These are phyloP conservation scores for Collybia sp. DNA, from an alignment of 768 basidiomycete genomes.

Conservation along the genomic window DNA sequence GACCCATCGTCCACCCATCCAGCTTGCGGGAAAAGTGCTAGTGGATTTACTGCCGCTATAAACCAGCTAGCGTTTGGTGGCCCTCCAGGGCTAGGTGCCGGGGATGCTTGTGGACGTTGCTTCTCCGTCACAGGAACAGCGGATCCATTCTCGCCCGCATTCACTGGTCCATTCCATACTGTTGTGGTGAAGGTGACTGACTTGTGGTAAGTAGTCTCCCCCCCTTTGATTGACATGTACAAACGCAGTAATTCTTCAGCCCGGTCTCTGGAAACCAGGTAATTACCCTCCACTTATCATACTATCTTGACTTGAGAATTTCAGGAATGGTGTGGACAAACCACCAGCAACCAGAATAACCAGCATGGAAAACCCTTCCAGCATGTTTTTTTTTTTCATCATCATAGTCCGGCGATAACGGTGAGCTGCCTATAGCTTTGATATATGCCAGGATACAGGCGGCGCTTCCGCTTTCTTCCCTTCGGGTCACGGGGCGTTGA, in stretches of 20 bases:
- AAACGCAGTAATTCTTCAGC: conserved; percentile 13
- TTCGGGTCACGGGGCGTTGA: conserved; percentile 46
- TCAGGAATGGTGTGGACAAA: conserved; percentile 52
- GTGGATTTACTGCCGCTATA: conserved; percentile 52
- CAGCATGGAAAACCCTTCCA: conserved; percentile 42
- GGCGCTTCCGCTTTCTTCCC: conserved; percentile 52
- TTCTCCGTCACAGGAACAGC: conserved; percentile 44
- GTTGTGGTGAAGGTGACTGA: conserved; percentile 52
- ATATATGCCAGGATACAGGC: conserved; percentile 57
- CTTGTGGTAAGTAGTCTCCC: conserved; percentile 25
- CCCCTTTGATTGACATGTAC: background rate
- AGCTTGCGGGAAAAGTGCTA: conserved; percentile 50
- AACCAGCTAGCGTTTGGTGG: conserved; percentile 55
- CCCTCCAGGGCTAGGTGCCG: conserved; percentile 41
- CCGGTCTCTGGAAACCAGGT: conserved; percentile 43
- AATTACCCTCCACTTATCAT: background rate
- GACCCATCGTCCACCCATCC: background rate
- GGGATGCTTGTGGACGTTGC: conserved; percentile 61
- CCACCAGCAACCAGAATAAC: conserved; percentile 33
- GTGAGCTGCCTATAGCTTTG: conserved; percentile 35
- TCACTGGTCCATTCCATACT: conserved; percentile 44
- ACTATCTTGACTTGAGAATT: background rate
- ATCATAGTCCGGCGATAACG: background rate
- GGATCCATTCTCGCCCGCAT: conserved; percentile 50
- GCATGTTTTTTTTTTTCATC: conserved; percentile 23